Evolutionary conservation across 2,329 filamentous ascomycete species (phyloP).

Genomic region (Trichoderma sp.): DNA sequence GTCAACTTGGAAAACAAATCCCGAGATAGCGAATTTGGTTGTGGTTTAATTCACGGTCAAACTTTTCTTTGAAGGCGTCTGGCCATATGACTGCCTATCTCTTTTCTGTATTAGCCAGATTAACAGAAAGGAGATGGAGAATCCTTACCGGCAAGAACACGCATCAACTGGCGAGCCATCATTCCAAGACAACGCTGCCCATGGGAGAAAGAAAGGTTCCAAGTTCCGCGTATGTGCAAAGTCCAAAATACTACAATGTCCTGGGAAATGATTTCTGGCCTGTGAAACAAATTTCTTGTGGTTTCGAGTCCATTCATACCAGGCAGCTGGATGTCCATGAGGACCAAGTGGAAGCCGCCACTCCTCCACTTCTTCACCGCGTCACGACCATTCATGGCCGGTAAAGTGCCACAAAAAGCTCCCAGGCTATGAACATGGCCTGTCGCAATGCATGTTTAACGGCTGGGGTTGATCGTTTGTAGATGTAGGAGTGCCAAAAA

Average conservation of each 20-base stretch:
- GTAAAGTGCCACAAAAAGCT: constrained; percentile 41
- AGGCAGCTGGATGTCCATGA: constrained; percentile 98
- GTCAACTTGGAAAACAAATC: not conserved
- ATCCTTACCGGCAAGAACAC: not conserved
- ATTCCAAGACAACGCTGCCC: not conserved
- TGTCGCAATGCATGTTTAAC: not conserved
- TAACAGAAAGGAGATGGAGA: not conserved
- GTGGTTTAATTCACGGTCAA: constrained; percentile 38
- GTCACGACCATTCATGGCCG: constrained; percentile 90
- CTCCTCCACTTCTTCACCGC: constrained; percentile 91
- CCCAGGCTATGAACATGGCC: not conserved
- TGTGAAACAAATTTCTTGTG: constrained; percentile 67
- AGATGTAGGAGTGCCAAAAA: not conserved
- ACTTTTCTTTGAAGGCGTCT: constrained; percentile 36
- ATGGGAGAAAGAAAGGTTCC: not conserved
- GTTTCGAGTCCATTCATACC: constrained; percentile 96
- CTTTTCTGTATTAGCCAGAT: constrained; percentile 30
- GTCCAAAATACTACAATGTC: not conserved
- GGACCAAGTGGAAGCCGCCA: constrained; percentile 91
- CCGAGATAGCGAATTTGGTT: constrained; percentile 43
- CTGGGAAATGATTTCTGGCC: not conserved
- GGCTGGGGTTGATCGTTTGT: not conserved
- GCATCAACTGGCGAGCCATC: not conserved
- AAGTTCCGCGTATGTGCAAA: not conserved
- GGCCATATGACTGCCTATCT: constrained; percentile 32